These are phyloP conservation scores for Monilinia polystroma DNA, from an alignment of 2,329 filamentous ascomycete species.

Conservation along the genomic window DNA sequence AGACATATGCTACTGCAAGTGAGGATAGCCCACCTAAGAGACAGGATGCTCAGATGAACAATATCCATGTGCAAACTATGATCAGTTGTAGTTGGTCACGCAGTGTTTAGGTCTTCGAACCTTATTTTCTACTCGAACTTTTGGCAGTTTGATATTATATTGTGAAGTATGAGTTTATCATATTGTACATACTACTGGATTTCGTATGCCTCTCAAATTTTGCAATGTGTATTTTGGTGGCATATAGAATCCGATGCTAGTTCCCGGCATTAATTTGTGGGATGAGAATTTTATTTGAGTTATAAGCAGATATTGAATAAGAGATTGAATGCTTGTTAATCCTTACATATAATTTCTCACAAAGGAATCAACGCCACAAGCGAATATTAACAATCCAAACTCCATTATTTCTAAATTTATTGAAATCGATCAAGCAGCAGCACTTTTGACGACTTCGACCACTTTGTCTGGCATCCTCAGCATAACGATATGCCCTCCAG, in stretches of 20 bases:
- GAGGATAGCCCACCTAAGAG: not conserved
- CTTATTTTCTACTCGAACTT: not conserved
- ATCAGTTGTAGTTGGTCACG: not conserved
- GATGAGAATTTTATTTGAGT: not conserved
- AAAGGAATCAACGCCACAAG: not conserved
- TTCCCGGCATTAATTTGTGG: not conserved
- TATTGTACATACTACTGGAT: not conserved
- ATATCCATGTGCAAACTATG: not conserved
- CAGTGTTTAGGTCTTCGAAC: not conserved
- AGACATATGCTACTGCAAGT: not conserved
- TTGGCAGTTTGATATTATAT: not conserved
- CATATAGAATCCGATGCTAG: not conserved
- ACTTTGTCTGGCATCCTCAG: not conserved
- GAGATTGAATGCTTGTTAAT: not conserved
- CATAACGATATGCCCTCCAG: slow-evolving; percentile 2
- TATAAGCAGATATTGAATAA: not conserved
- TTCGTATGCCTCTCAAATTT: not conserved
- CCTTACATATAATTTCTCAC: not conserved
- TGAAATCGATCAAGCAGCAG: not conserved
- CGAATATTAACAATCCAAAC: too few species aligned
- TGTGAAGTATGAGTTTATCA: too few species aligned
- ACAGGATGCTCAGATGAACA: not conserved
- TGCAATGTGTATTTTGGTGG: not conserved
- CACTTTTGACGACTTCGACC: not conserved
- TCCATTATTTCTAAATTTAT: not conserved